A percentile compares a stretch with the other conserved stretches of the same genome.
Conservation (phyloP, 179 eudicot genomes). For the Patellifolia procumbens region DNA sequence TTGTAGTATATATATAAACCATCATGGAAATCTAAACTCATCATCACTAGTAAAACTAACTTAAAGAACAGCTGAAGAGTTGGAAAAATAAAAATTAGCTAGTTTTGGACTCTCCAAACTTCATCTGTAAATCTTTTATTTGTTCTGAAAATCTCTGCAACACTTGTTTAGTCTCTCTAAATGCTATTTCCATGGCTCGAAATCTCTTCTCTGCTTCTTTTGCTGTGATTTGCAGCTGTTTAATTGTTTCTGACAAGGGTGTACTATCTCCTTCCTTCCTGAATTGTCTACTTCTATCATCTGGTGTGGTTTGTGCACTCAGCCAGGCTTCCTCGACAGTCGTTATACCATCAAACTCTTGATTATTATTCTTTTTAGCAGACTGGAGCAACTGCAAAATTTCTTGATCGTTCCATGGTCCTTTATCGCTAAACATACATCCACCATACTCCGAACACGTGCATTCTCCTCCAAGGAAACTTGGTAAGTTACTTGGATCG, state of each 20-base stretch:
- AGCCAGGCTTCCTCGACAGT: slow-evolving; percentile 29
- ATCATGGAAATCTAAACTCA: not conserved
- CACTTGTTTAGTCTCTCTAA: slow-evolving; percentile 44
- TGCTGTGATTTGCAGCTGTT: slow-evolving; percentile 27
- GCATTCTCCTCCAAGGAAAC: slow-evolving; percentile 65
- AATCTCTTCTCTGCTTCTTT: slow-evolving; percentile 36
- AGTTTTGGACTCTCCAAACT: not conserved
- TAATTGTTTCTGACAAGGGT: slow-evolving; percentile 20
- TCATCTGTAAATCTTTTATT: slow-evolving; percentile 33
- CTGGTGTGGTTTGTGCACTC: slow-evolving; percentile 37
- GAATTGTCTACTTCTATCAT: not conserved
- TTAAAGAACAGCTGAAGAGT: not conserved
- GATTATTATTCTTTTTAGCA: slow-evolving; percentile 2
- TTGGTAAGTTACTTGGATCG: slow-evolving; percentile 67
- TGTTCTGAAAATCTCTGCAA: slow-evolving; percentile 40
- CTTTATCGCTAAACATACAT: slow-evolving; percentile 60
- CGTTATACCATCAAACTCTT: slow-evolving; percentile 4
- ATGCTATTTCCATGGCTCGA: slow-evolving; percentile 37
- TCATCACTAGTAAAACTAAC: no score
- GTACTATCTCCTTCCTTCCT: slow-evolving; percentile 2
- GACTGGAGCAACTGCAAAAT: slow-evolving; percentile 36
- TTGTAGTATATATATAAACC: not conserved
- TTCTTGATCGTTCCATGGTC: slow-evolving; percentile 67
- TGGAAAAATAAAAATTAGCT: not conserved
- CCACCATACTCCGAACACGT: slow-evolving; percentile 58